These are phyloP conservation scores for Exophiala phaeomuriformis DNA, from an alignment of 2,329 filamentous ascomycete genomes.

Conservation along the genomic window DNA sequence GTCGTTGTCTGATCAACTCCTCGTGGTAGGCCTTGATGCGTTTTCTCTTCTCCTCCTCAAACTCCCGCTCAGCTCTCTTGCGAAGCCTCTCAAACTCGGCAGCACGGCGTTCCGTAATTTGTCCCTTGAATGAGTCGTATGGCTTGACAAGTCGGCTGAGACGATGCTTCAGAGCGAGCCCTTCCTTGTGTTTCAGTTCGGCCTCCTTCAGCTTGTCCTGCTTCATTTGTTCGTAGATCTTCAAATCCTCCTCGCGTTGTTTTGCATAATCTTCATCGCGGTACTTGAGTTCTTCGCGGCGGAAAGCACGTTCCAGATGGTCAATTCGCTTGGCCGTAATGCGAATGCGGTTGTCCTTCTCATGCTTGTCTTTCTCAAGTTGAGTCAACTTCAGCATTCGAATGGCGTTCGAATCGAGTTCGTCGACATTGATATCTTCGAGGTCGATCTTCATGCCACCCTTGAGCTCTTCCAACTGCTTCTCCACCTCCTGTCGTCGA, in stretches of 20 bases:
- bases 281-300: constrained; percentile 92
- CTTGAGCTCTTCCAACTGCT: constrained; percentile 85
- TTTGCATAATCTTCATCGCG: constrained; percentile 74
- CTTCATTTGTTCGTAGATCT: constrained; percentile 73
- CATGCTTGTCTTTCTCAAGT: constrained; percentile 96
- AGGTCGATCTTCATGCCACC: constrained; percentile 78
- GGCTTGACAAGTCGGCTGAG: constrained; percentile 73
- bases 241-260: constrained; percentile 71
- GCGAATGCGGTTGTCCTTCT: constrained; percentile 81
- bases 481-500: constrained; percentile 87
- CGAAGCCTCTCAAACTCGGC: constrained; percentile 94
- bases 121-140: constrained; percentile 76
- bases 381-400: constrained; percentile 92
- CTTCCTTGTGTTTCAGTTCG: constrained; percentile 83
- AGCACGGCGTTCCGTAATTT: constrained; percentile 77
- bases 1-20: constrained; percentile 71
- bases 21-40: constrained; percentile 86
- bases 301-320: constrained; percentile 92
- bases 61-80: constrained; percentile 82
- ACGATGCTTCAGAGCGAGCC: constrained; percentile 87
- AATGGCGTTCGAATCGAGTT: constrained; percentile 80
- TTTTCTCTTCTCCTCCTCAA: constrained; percentile 81
- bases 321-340: constrained; percentile 93
- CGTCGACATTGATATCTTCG: constrained; percentile 65
- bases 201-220: constrained; percentile 69